Evolutionary conservation across 2,329 filamentous ascomycete genomes (phyloP).

Genomic region (Decorospora gaudefroyi): DNA sequence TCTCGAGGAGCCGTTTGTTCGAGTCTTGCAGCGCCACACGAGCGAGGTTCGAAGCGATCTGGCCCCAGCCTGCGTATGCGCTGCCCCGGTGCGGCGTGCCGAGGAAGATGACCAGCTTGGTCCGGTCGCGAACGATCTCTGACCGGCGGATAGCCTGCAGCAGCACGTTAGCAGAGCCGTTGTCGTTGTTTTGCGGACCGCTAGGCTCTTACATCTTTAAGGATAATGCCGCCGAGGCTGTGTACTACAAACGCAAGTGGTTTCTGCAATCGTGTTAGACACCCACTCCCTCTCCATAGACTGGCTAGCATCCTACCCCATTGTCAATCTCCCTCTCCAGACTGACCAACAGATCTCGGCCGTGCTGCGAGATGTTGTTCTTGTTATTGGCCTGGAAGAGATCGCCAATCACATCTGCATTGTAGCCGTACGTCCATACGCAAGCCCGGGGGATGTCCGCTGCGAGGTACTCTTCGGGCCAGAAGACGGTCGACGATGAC

Average conservation of each 20-base stretch:
- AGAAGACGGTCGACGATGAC: constrained; percentile 28
- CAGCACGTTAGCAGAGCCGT: constrained; percentile 8
- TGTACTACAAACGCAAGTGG: constrained; percentile 48
- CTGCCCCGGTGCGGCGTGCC: constrained; percentile 51
- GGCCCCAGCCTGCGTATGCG: constrained; percentile 39
- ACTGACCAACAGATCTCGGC: constrained; percentile 24
- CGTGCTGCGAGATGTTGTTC: constrained; percentile 49
- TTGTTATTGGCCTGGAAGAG: constrained; percentile 47
- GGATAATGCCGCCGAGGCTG: constrained; percentile 48
- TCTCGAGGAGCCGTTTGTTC: constrained; percentile 8
- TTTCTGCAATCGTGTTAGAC: constrained; percentile 24
- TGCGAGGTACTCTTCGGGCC: constrained; percentile 46
- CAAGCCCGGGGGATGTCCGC: constrained; percentile 46
- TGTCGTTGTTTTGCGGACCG: neutral
- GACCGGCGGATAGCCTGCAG: constrained; percentile 44
- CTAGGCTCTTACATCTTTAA: constrained; percentile 43
- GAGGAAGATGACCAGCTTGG: constrained; percentile 48
- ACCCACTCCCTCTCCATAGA: constrained; percentile 3
- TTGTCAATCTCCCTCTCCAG: constrained; percentile 44
- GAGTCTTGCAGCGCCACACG: constrained; percentile 15
- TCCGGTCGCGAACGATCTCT: constrained; percentile 25
- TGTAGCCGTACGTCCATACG: constrained; percentile 52
- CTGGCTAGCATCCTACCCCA: constrained; percentile 18
- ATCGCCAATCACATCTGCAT: constrained; percentile 46
- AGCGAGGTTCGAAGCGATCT: constrained; percentile 43